Evolutionary conservation across 495 filamentous ascomycete species (phyloP).

Genomic region (Platismatia glauca): DNA sequence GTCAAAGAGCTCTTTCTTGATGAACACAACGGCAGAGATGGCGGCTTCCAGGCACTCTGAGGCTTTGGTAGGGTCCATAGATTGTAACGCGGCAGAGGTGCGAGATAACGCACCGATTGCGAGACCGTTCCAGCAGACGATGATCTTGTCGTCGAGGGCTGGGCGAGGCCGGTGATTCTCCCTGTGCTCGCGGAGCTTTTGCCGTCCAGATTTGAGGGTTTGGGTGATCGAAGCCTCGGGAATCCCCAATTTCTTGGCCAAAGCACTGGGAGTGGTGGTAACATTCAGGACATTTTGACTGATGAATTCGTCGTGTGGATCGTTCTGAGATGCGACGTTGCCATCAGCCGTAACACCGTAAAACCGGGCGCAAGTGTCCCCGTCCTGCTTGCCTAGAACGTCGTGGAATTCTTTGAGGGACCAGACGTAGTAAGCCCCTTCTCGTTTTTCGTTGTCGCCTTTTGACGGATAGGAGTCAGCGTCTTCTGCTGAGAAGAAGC

Average conservation of each 20-base stretch:
- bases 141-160: slow-evolving; percentile 84
- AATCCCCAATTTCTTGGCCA: slow-evolving; percentile 73
- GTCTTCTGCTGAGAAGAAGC: slow-evolving; percentile 84
- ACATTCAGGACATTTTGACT: slow-evolving; percentile 60
- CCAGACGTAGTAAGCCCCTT: slow-evolving; percentile 96
- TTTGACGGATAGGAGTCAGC: slow-evolving; percentile 75
- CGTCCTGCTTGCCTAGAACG: slow-evolving; percentile 62
- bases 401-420: slow-evolving; percentile 77
- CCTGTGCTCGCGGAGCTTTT: slow-evolving; percentile 64
- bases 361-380: slow-evolving; percentile 68
- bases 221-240: slow-evolving; percentile 41
- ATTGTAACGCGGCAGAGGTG: slow-evolving; percentile 55
- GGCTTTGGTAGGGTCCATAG: slow-evolving; percentile 49
- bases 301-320: slow-evolving; percentile 89
- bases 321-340: slow-evolving; percentile 75
- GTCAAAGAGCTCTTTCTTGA: slow-evolving; percentile 71
- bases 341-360: slow-evolving; percentile 83
- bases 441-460: slow-evolving; percentile 74
- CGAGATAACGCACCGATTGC: slow-evolving; percentile 77
- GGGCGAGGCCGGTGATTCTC: slow-evolving; percentile 69
- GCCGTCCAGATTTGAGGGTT: slow-evolving; percentile 58
- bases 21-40: slow-evolving; percentile 61
- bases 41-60: slow-evolving; percentile 55
- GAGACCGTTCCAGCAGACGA: slow-evolving; percentile 81
- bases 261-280: slow-evolving; percentile 48